Evolutionary conservation across 192 early-diverging fungal species (phyloP).

Genomic region (Rhizoclosmatium sp.): DNA sequence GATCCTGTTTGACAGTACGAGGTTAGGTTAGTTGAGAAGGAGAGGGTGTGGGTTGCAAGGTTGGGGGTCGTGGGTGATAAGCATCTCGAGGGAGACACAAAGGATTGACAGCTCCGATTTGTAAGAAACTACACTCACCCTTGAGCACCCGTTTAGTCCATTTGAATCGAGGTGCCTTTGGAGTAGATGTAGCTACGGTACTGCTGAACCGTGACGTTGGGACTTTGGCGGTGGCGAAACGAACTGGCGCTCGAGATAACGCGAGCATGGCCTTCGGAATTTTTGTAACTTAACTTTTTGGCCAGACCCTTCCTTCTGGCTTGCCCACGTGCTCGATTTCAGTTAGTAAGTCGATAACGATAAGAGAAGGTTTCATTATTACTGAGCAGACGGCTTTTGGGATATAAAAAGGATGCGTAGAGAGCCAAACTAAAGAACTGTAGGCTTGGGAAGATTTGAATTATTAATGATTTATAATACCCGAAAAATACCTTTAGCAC

Average conservation of each 20-base stretch:
- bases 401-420: too few relatives aligned
- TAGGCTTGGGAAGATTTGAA: too few relatives aligned
- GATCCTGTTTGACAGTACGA: neutral
- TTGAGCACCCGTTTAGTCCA: constrained; percentile 32
- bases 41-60: neutral
- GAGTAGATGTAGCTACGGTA: neutral
- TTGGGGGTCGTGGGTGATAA: neutral
- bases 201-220: neutral
- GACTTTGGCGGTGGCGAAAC: neutral
- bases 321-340: too few relatives aligned
- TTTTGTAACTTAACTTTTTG: too few relatives aligned
- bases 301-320: too few relatives aligned
- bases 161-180: constrained; percentile 25
- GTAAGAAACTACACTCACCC: neutral
- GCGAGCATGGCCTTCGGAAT: too few relatives aligned
- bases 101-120: neutral
- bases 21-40: neutral
- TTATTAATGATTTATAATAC: too few relatives aligned
- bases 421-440: too few relatives aligned
- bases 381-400: too few relatives aligned
- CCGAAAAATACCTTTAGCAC: too few relatives aligned
- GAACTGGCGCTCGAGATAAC: neutral
- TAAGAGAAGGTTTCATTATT: too few relatives aligned
- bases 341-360: too few relatives aligned
- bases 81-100: neutral